Conservation (phyloP, 306 rosid genomes). For the Dalbergia oliveri region DNA sequence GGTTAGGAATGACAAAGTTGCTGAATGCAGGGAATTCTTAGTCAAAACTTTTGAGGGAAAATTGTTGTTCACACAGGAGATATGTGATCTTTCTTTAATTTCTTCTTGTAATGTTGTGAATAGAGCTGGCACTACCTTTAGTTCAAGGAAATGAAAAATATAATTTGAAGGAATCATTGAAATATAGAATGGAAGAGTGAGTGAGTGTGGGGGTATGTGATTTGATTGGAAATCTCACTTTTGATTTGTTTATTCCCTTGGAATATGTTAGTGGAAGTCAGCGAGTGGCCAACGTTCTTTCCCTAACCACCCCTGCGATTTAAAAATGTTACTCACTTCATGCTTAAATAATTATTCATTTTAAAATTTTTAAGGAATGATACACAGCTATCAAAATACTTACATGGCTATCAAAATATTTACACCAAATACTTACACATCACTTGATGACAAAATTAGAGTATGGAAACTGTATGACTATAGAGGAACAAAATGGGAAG, state of each 20-base stretch:
- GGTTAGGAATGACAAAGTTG: constrained; percentile 67
- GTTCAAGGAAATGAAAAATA: constrained; percentile 39
- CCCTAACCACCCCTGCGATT: too few species aligned
- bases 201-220: constrained; percentile 74
- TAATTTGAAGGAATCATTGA: constrained; percentile 67
- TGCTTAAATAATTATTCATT: too few species aligned
- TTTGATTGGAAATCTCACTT: constrained; percentile 85
- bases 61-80: constrained; percentile 44
- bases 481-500: too few species aligned
- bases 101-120: constrained; percentile 62
- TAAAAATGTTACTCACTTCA: too few species aligned
- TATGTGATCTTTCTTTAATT: constrained; percentile 46
- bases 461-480: too few species aligned
- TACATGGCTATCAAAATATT: too few species aligned
- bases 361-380: too few species aligned
- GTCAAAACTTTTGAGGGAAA: constrained; percentile 37
- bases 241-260: constrained; percentile 71
- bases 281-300: constrained; percentile 71
- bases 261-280: constrained; percentile 99
- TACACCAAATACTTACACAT: too few species aligned
- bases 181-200: constrained; percentile 54
- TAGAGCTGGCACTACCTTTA: constrained; percentile 83
- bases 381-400: too few species aligned
- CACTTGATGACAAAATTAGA: too few species aligned
- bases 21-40: constrained; percentile 53